phyloP scores from a whole-genome alignment of 2,329 filamentous ascomycete genomes.

The Pseudogymnoascus destructans region DNA sequence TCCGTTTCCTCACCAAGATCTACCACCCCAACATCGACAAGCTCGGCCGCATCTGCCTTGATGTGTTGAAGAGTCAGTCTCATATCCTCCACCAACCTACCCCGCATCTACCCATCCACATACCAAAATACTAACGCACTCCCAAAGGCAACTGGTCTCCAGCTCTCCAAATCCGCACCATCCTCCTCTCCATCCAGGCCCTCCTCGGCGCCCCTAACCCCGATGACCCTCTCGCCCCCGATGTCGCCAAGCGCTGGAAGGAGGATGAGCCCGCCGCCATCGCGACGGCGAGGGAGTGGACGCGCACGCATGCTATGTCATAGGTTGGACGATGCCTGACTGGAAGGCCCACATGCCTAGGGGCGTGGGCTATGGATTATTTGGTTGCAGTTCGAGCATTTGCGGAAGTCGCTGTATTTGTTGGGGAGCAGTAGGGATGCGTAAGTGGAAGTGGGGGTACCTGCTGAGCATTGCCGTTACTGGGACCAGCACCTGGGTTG shows the following conservation, averaged over 20 bases:
- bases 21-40: conserved; percentile 99
- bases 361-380: not conserved
- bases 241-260: conserved; percentile 97
- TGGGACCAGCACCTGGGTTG: not conserved
- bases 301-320: conserved; percentile 33
- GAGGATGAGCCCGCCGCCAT: conserved; percentile 89
- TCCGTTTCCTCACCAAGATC: conserved; percentile 96
- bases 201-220: conserved; percentile 92
- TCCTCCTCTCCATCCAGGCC: conserved; percentile 96
- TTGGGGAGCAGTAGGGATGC: not conserved
- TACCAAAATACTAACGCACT: not conserved
- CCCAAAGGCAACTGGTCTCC: conserved; percentile 90
- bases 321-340: conserved; percentile 12
- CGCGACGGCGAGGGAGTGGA: conserved; percentile 86
- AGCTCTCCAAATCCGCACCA: conserved; percentile 92
- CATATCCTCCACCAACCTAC: not conserved
- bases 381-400: not conserved
- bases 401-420: not conserved
- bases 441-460: not conserved
- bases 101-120: conserved; percentile 1
- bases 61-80: conserved; percentile 82
- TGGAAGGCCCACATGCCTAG: not conserved
- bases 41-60: conserved; percentile 89
- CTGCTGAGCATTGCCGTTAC: not conserved
- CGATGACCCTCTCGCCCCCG: conserved; percentile 94